Base-by-base conservation (phyloP, 805 yeast species). In the Ogataea nitratoaversa region DNA sequence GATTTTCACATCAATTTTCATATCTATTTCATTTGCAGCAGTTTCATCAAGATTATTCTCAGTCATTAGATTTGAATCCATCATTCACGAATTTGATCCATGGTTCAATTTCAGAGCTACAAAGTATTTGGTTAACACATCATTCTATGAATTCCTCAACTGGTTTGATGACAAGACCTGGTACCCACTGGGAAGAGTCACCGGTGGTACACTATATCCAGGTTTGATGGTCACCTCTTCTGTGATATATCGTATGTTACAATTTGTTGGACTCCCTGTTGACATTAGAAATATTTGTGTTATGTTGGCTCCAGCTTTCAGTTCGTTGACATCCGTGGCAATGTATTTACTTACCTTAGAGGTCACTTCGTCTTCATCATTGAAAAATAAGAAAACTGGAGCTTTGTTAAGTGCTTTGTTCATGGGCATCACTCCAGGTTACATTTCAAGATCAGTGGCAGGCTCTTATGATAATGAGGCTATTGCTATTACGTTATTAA, bases 381-480 rank as follows among this genome's bases (percentile, higher is more conserved):
- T 57, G 13, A 47, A 44, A n/a, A 38, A 52, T 19, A 56, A 49
- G 30, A 50, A 54, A 31, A 78, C 87, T 33, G 95, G 97, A 4
- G 99, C 98, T 6, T 67, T 93, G 44, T 70, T 93, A 48, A 86
- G 96, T 37, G 99, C 97, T 14, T 79, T 85, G 12, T 93, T 93
- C 65, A 88, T 93, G 78, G 96, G 95, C 34, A 90, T 93, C 67
- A 96, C 96, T 1, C 99, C 99, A 5, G 99, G 99, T 42, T 95
- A 93, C 64, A 95, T 93, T 53, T 89, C 97, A 37, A 79, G 99
- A 63, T 90, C 97, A 2, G 99, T 93, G 39, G 99, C 99, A 12
- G 99, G 99, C 25, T 86, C 96, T 13, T 93, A 93, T 60, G 99
- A 95, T 72, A 93, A 93, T 64, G 99, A 93, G 69, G 99, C 99